Evolutionary conservation across 148 eudicot species (phyloP), one percentile per base, ranked within the genome.

Genomic region (Cornus suecica): DNA sequence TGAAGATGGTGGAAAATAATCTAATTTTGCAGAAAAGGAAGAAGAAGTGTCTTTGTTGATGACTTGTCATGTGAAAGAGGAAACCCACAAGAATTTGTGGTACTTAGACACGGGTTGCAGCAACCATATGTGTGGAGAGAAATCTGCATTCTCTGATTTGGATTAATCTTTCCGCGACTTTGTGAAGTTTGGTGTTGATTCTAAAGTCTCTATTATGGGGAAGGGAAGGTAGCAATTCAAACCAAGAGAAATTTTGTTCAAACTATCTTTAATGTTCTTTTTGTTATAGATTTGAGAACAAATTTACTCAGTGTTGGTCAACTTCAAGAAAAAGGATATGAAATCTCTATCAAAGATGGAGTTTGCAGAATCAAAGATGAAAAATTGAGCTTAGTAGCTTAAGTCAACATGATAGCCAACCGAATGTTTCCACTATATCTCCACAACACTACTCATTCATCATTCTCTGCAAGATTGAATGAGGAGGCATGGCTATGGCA

Each of bases 1-100:
- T 28, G 41, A 37, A 42, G 31, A 66, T 14, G 72, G 54, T 8
- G 64, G 37, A 48, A 82, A 62, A 8, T 48, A n/a, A n/a, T n/a
- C 72, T 9, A 69, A 77, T n/a, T 74, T 82, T 32, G 76, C 22
- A 37, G 69, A 74, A 10, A 68, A 70, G 23, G 58, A 71, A 8
- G 83, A 80, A 65, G 68, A 32, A 18, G 66, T 76, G 32, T 71
- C 73, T 3, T n/a, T n/a, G n/a, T n/a, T n/a, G n/a, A n/a, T n/a
- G n/a, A n/a, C n/a, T n/a, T n/a, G n/a, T n/a, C n/a, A n/a, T n/a
- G n/a, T n/a, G n/a, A n/a, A n/a, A n/a, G n/a, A n/a, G n/a, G n/a
- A n/a, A n/a, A n/a, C n/a, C n/a, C n/a, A n/a, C n/a, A n/a, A n/a
- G n/a, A n/a, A n/a, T n/a, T n/a, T n/a, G n/a, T n/a, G n/a, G n/a